Conservation (phyloP, 1,284 basidiomycete species). For the Afroboletus lepidellus region DNA sequence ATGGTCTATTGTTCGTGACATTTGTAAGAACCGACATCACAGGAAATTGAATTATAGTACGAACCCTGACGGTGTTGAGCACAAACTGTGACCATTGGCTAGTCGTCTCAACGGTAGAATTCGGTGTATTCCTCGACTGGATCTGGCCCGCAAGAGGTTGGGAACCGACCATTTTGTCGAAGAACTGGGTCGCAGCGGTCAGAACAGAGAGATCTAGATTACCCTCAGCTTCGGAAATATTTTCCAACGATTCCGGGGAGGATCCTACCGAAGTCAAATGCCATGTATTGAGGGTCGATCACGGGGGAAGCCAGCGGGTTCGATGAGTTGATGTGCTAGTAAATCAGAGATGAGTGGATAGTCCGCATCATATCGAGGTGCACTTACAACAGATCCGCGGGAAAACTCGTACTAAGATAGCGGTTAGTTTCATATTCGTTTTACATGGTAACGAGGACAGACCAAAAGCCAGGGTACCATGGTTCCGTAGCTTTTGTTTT, state of each 20-base stretch:
- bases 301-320: slow-evolving; percentile 2
- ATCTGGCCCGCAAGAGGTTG: not conserved
- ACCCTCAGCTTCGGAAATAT: not conserved
- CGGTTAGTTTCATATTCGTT: not conserved
- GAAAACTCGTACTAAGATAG: not conserved
- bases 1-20: not conserved
- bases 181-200: slow-evolving; percentile 1
- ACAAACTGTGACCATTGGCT: not conserved
- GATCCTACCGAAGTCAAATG: slow-evolving; percentile 1
- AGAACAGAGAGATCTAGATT: not conserved
- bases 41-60: not conserved
- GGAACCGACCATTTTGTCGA: not conserved
- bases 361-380: no score
- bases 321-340: not conserved
- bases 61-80: not conserved
- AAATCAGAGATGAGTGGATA: not conserved
- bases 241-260: not conserved
- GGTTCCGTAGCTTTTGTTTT: not conserved
- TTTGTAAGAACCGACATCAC: not conserved
- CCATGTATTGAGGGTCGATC: slow-evolving; percentile 2
- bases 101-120: not conserved
- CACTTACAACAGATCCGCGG: not conserved
- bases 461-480: not conserved
- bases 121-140: not conserved
- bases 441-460: not conserved